Base-by-base conservation (phyloP, 2,329 filamentous ascomycete genomes). In the Trichoderma pleuroti region DNA sequence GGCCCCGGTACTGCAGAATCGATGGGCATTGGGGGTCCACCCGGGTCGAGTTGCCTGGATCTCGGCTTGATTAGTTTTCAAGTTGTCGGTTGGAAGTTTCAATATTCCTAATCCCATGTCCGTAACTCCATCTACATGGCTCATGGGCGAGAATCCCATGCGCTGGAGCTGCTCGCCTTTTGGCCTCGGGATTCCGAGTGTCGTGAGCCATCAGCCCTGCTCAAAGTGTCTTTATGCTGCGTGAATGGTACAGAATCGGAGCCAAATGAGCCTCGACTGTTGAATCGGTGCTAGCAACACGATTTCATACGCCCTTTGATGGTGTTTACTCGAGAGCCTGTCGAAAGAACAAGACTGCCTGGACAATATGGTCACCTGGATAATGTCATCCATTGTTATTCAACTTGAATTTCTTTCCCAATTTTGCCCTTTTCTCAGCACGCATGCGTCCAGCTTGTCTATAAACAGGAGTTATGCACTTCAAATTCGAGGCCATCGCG, bases 11-110 rank as follows among this genome's bases (percentile, higher is more conserved):
- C 36, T 30, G 39, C 39, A 16, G 1, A 18, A 46, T 63, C 2
- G 26, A 6, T 34, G 16, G 14, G 14, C 61, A 42, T 42, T 26
- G 14, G 21, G 46, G 21, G 46, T 56, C 62, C 62, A 65, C 62
- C 32, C 42, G 61, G 39, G 32, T 34, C 39, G 49, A 64, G 28
- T 52, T 32, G 61, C 39, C 46, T 52, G n/a, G 46, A 64, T 52
- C 26, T 64, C 6, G 10, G 6, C 18, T 18, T 32, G 61, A 64
- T 64, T 63, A 63, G 39, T 64, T 32, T 64, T 64, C 28, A 46
- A 32, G 24, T 28, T 56, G 8, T 18, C 39, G 39, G 39, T 18
- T 18, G 21, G 8, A 59, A 30, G 4, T 18, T 28, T 28, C 26
- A 28, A 5, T 28, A 28, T 59, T 56, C 24, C 24, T 30, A 28